Base-by-base conservation (phyloP, 2,329 filamentous ascomycete genomes). In the Pseudocercospora musae region DNA sequence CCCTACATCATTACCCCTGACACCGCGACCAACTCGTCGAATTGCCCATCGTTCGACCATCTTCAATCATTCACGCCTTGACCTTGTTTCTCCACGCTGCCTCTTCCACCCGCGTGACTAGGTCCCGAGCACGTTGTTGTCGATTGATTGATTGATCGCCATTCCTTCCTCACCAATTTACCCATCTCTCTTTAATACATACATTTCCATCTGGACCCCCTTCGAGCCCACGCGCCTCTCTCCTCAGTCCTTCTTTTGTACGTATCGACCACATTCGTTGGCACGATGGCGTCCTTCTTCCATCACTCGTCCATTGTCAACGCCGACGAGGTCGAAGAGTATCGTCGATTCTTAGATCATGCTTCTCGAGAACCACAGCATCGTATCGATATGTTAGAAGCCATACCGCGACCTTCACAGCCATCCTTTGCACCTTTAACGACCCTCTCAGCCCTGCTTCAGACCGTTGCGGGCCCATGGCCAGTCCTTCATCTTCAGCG, bases 401-500 rank as follows among this genome's bases (percentile, higher is more conserved):
- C 57, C n/a, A 71, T 71, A 31, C 70, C 70, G 23, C 62, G 64
- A 33, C 52, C 64, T 8, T 23, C 20, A 11, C 29, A 57, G 15
- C 63, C 69, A 44, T 72, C 72, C 29, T 69, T 67, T 54, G 68
- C 60, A 13, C 70, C 71, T 9, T 52, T 74, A 40, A 63, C 66
- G 40, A 62, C 68, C 15, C 68, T 74, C 10, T 68, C 70, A 15
- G 62, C 67, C 7, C 57, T 74, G 18, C 50, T 74, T 6, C 56
- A 64, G 18, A 56, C 58, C 20, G n/a, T 66, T 1, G 57, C 66
- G 13, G 69, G 69, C 52, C 66, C 66, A 40, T 74, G 72, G 72
- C 71, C 73, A 3, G 61, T 72, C 9, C 67, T 74, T 15, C 65
- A 71, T 37, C 63, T 74, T 2, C 70, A 72, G 55, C 73, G 73